Base-by-base conservation (phyloP, 2,329 filamentous ascomycete species). In the Diaporthe sp. region DNA sequence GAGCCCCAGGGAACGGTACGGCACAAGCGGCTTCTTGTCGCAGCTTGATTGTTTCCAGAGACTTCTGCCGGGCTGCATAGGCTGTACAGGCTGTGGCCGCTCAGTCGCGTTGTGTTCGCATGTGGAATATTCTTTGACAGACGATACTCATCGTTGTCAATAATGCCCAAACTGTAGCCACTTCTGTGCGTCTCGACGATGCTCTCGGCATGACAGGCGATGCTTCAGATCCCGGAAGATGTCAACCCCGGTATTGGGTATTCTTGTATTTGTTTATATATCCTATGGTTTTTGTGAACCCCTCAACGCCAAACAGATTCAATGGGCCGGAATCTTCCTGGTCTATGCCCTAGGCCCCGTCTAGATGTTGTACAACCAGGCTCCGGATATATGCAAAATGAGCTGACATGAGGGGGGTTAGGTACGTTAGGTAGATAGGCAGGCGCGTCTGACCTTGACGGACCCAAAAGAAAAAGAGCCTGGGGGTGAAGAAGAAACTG, bases 331-430 rank as follows among this genome's bases (percentile, higher is more conserved):
- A 19, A n/a, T 42, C 57, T 25, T 45, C 45, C 70, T 61, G 25
- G 40, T 64, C 70, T 72, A 72, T 72, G 30, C 70, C 64, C 64
- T 72, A n/a, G 28, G 25, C 57, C 50, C 30, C 64, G n/a, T 68
- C 64, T 68, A 68, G 64, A 68, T 58, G 35, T 64, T 38, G 17
- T 72, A 72, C 42, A 72, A 45, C 57, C 55, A 40, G 38, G 45
- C 57, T 52, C 69, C 57, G 57, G 57, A 61, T 72, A 61, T 64
- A 72, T 72, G 69, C 69, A 64, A 40, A 33, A n/a, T 35, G 52
- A 54, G 30, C 50, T 64, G 57, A 45, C 35, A 54, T 22, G 42
- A 61, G n/a, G n/a, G 13, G 47, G 28, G 52, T 54, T 54, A 15
- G n/a, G 22, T 28, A 28, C 13, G 50, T 54, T 38, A 7, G 42